Conservation (phyloP, 176 grass and related monocot genomes). For the Hyparrhenia diplandra region DNA sequence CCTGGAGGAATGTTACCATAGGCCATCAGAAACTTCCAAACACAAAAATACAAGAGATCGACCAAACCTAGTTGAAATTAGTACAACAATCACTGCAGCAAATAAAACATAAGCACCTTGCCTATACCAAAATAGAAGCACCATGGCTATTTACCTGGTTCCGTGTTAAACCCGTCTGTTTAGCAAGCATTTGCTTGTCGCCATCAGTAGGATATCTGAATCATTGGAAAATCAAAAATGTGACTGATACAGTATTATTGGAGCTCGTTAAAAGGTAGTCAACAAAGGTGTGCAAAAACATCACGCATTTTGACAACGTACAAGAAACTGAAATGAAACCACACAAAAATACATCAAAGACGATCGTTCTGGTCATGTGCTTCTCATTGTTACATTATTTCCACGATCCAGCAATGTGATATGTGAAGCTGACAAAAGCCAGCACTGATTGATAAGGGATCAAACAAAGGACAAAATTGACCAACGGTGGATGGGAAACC, state of each 20-base stretch:
- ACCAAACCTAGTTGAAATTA: background rate
- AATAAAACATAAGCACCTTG: background rate
- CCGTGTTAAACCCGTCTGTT: slow-evolving; percentile 78
- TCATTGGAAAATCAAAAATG: background rate
- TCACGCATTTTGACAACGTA: background rate
- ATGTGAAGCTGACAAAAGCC: background rate
- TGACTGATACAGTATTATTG: background rate
- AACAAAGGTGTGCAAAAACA: background rate
- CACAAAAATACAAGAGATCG: background rate
- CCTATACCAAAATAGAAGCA: background rate
- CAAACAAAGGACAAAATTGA: slow-evolving; percentile 9
- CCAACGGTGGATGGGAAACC: background rate
- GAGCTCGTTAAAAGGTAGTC: background rate
- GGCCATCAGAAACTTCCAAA: background rate
- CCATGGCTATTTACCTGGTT: slow-evolving; percentile 39
- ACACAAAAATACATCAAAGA: background rate
- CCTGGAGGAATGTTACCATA: slow-evolving; percentile 29
- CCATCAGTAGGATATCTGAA: slow-evolving; percentile 83
- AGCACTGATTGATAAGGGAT: background rate
- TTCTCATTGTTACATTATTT: background rate
- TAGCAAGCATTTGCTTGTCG: slow-evolving; percentile 90
- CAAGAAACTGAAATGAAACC: background rate
- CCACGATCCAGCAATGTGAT: background rate
- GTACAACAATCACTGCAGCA: background rate
- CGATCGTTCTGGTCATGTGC: background rate